Evolutionary conservation across 345 rosid genomes (phyloP).

Genomic region (Draba incana): DNA sequence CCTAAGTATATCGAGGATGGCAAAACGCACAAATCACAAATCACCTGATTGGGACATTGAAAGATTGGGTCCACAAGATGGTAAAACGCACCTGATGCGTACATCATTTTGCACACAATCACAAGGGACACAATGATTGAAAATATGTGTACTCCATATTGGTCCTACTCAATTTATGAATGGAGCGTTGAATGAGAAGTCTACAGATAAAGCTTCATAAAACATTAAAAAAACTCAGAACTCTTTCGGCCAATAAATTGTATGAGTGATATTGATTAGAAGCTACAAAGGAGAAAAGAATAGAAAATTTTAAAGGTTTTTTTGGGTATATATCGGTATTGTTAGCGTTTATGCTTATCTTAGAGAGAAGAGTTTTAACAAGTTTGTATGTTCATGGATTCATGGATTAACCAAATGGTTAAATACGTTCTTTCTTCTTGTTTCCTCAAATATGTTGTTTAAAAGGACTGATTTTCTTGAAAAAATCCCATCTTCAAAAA

Average conservation of each 20-base stretch:
- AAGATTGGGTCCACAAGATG: too few relatives aligned
- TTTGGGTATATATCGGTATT: not conserved
- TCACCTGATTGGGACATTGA: too few relatives aligned
- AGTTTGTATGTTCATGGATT: slow-evolving; percentile 13
- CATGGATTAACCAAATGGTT: not conserved
- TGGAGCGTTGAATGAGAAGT: slow-evolving; percentile 39
- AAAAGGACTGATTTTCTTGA: not conserved
- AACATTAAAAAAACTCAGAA: slow-evolving; percentile 37
- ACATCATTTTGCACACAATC: too few relatives aligned
- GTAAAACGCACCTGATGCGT: too few relatives aligned
- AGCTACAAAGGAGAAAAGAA: too few relatives aligned
- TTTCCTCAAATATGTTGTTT: not conserved
- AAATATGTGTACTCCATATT: too few relatives aligned
- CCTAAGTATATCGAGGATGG: too few relatives aligned
- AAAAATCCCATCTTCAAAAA: not conserved
- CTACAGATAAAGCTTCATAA: slow-evolving; percentile 41
- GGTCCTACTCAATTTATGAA: too few relatives aligned
- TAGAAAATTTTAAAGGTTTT: slow-evolving; percentile 8
- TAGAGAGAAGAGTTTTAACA: not conserved
- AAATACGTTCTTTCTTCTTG: not conserved
- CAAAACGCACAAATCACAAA: too few relatives aligned
- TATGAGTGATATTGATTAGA: slow-evolving; percentile 35
- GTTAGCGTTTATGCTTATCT: not conserved
- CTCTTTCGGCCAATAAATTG: slow-evolving; percentile 43
- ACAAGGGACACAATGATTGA: too few relatives aligned